Conservation (phyloP, 352 stramenopile species). For the Globisporangium splendens region DNA sequence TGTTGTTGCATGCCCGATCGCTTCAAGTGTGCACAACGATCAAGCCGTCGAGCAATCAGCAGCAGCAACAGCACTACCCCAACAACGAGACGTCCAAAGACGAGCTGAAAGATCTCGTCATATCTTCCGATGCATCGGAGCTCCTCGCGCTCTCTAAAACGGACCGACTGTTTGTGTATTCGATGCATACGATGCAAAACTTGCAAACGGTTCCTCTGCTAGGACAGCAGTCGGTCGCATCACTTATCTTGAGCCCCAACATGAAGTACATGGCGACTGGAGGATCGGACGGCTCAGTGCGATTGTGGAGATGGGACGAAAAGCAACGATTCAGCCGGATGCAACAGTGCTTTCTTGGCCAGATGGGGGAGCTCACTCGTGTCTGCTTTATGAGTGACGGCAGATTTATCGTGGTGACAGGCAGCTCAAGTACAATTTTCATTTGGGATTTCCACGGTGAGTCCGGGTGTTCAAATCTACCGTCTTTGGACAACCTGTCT, state of each 20-base stretch:
- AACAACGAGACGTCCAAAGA: conserved; percentile 1
- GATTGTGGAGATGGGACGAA: conserved; percentile 59
- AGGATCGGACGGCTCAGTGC: conserved; percentile 46
- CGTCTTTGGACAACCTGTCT: no score
- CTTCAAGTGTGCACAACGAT: conserved; percentile 34
- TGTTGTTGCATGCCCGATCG: conserved; percentile 37
- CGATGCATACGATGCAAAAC: conserved; percentile 25
- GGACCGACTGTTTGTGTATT: conserved; percentile 59
- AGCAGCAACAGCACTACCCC: conserved; percentile 4
- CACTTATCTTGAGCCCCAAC: conserved; percentile 48
- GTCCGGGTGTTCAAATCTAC: conserved; percentile 4
- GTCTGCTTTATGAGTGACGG: conserved; percentile 45
- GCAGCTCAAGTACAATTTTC: conserved; percentile 41
- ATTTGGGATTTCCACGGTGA: conserved; percentile 60
- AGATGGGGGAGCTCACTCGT: conserved; percentile 28
- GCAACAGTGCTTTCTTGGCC: conserved; percentile 55
- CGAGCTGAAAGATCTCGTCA: conserved; percentile 35
- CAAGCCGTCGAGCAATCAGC: conserved; percentile 17
- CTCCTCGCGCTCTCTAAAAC: conserved; percentile 45
- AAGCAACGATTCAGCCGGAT: conserved; percentile 46
- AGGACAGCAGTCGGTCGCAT: conserved; percentile 44
- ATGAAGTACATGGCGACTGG: conserved; percentile 67
- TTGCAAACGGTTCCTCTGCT: conserved; percentile 54
- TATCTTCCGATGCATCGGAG: conserved; percentile 44
- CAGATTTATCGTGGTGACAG: conserved; percentile 34